These are phyloP conservation scores for Microcos paniculata DNA, from an alignment of 345 rosid genomes.

Conservation along the genomic window DNA sequence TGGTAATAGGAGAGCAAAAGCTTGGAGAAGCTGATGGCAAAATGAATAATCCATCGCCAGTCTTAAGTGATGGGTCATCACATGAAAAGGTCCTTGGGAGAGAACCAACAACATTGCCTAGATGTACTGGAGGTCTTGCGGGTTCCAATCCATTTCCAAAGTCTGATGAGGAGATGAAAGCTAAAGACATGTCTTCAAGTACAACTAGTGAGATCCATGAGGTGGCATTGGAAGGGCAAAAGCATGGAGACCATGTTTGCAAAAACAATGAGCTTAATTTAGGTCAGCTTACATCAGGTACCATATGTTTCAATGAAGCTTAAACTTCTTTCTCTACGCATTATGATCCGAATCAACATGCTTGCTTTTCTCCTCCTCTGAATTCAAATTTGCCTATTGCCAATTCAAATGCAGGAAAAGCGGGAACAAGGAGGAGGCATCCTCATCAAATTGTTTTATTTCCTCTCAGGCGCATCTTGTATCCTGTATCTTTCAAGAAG, in stretches of 20 bases:
- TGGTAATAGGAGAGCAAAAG: conserved; percentile 24
- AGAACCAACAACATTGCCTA: conserved; percentile 30
- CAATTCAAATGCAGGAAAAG: conserved; percentile 44
- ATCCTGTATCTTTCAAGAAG: conserved; percentile 43
- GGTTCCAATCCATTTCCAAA: conserved; percentile 23
- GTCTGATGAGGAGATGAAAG: conserved; percentile 18
- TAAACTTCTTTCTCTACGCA: not conserved
- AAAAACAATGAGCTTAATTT: conserved; percentile 24
- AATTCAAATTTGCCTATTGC: not conserved
- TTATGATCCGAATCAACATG: not conserved
- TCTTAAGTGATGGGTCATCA: conserved; percentile 16
- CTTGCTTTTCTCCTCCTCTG: conserved; percentile 2
- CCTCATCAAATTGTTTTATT: conserved; percentile 19
- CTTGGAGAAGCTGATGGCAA: conserved; percentile 31
- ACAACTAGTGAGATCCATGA: conserved; percentile 14
- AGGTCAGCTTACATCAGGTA: conserved; percentile 33
- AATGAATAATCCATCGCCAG: conserved; percentile 23
- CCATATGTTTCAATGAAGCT: not conserved
- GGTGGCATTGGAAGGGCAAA: conserved; percentile 20
- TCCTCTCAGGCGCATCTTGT: conserved; percentile 46
- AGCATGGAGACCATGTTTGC: conserved; percentile 27
- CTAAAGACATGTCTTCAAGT: conserved; percentile 15
- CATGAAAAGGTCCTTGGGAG: conserved; percentile 28
- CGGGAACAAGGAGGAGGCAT: conserved; percentile 28
- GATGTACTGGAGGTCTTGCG: conserved; percentile 19